Base-by-base conservation (phyloP, 441 rosid genomes). In the Macaranga tanarius region DNA sequence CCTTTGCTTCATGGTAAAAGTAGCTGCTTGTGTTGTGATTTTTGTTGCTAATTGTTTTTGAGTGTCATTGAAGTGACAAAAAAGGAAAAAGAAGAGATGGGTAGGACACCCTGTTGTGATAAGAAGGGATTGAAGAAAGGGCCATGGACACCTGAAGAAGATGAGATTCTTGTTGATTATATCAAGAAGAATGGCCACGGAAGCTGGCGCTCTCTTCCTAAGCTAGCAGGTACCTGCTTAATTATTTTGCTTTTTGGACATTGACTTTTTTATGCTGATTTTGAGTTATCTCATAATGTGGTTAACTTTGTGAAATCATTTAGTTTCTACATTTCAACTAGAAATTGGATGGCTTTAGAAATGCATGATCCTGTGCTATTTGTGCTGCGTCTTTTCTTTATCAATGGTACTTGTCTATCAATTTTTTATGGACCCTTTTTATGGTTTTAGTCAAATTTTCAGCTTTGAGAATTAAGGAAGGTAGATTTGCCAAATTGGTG, bases 111-210 rank as follows among this genome's bases (percentile, higher is more conserved):
- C 1, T 77, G 81, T 62, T 85, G 82, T 76, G 80, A 83, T 20
- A 78, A 76, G 79, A 72, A 76, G 7, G 77, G 68, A 25, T 65
- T 79, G 74, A 84, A 78, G 80, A 82, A 66, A 76, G 87, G 89
- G 12, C 77, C 82, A 38, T 84, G 87, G 89, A 78, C 82, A 9
- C 77, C 82, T 23, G 89, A 86, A 45, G 89, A 82, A 67, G 89
- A 86, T 67, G 75, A 74, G 47, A 59, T 77, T 69, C 76, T 86
- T 42, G 79, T 77, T 20, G 38, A 56, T 2, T 81, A 75, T 50
- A 81, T 86, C 74, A 76, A 71, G 47, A 75, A 84, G 52, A 69
- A 77, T 75, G 89, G 86, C 59, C 87, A 80, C 67, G 86, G 84
- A 11, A 79, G 80, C 84, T 84, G 87, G 87, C 84, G 84, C 22